A percentile compares a stretch with the other conserved stretches of the same genome.
Evolutionary conservation across 768 basidiomycete genomes (phyloP).

Genomic region (Crassisporium funariophilum): DNA sequence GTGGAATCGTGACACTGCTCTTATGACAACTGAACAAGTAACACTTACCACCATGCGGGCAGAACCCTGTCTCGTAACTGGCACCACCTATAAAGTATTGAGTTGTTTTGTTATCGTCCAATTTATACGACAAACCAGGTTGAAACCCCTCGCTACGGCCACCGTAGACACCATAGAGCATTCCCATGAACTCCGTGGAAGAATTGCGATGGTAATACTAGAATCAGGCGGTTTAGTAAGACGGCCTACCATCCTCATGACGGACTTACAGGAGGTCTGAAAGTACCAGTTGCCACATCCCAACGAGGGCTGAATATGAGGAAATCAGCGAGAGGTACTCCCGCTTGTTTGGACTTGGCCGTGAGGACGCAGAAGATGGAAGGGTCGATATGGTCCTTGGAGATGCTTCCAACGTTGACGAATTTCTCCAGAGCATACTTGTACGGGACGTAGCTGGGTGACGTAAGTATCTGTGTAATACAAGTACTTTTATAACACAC

Average conservation of each 20-base stretch:
- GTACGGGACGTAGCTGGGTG: slow-evolving; percentile 61
- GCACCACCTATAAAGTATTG: slow-evolving; percentile 39
- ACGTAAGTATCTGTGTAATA: background rate
- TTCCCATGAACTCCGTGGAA: slow-evolving; percentile 64
- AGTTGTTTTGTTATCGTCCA: background rate
- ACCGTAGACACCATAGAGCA: slow-evolving; percentile 63
- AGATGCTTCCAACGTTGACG: slow-evolving; percentile 62
- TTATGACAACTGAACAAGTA: background rate
- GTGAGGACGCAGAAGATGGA: slow-evolving; percentile 72
- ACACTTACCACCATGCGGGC: slow-evolving; percentile 59
- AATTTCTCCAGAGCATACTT: slow-evolving; percentile 70
- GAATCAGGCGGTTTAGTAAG: background rate
- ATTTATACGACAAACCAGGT: slow-evolving; percentile 40
- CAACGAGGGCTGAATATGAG: slow-evolving; percentile 65
- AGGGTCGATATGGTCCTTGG: slow-evolving; percentile 71
- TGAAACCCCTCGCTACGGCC: slow-evolving; percentile 64
- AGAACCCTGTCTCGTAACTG: slow-evolving; percentile 66
- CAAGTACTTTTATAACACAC: slow-evolving; percentile 33
- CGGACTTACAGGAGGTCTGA: slow-evolving; percentile 56
- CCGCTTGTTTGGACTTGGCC: slow-evolving; percentile 59
- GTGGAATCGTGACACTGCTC: background rate
- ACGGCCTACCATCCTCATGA: background rate
- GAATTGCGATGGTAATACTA: slow-evolving; percentile 70
- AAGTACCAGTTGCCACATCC: slow-evolving; percentile 62
- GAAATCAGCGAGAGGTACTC: slow-evolving; percentile 63